phyloP scores from a whole-genome alignment of 2,329 filamentous ascomycete genomes.

The Sporothrix euskadiensis region DNA sequence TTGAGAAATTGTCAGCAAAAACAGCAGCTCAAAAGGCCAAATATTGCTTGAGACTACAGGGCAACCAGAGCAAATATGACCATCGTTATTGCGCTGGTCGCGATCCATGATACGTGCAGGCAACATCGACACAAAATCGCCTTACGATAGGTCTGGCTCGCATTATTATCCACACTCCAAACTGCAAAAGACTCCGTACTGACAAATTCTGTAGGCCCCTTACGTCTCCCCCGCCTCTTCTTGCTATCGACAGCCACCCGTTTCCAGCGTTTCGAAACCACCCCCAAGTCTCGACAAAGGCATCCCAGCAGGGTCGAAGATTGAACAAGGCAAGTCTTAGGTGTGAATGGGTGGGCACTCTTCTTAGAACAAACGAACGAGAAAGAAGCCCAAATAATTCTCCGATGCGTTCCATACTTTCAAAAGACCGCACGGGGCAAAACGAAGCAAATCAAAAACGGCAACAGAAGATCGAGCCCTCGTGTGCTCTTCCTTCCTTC shows the following conservation, averaged over 20 bases:
- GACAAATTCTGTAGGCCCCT: not conserved
- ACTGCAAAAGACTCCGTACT: not conserved
- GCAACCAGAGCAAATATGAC: not conserved
- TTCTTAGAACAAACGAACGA: slow-evolving; percentile 11
- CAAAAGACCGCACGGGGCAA: not conserved
- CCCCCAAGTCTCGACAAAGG: slow-evolving; percentile 3
- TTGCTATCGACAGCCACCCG: slow-evolving; percentile 3
- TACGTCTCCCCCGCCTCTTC: not conserved
- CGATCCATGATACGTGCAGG: not conserved
- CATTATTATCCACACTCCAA: not conserved
- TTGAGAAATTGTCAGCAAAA: not conserved
- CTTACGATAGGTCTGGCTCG: not conserved
- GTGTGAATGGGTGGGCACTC: not conserved
- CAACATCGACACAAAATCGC: not conserved
- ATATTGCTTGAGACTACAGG: not conserved
- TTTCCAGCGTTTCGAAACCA: slow-evolving; percentile 13
- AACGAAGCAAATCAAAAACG: not conserved
- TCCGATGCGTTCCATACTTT: not conserved
- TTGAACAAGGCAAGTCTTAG: not conserved
- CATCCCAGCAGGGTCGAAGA: not conserved
- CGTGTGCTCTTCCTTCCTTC: not conserved
- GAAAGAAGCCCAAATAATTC: slow-evolving; percentile 8
- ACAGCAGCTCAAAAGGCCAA: not conserved
- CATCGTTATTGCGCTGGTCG: no score
- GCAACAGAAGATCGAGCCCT: not conserved